A percentile compares a stretch with the other conserved stretches of the same genome.
Conservation (phyloP, 345 rosid species). For the Anacardium occidentale region DNA sequence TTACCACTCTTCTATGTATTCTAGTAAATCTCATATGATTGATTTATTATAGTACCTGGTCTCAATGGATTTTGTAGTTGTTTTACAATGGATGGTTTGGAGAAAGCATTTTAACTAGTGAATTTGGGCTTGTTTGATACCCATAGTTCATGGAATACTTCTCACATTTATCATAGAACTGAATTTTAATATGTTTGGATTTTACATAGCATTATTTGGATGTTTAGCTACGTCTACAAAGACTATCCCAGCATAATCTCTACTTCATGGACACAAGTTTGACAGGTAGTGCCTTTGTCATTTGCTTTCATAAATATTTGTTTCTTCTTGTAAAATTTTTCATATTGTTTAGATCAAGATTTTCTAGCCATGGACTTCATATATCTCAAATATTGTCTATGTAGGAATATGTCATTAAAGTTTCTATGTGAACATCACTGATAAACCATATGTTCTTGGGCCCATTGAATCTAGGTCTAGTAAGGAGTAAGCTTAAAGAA, state of each 20-base stretch:
- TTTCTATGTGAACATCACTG: too few relatives aligned
- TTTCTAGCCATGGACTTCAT: too few relatives aligned
- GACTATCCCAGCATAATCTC: conserved; percentile 96
- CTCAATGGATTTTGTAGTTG: conserved; percentile 53
- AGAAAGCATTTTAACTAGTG: too few relatives aligned
- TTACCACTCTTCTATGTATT: too few relatives aligned
- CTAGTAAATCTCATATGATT: conserved; percentile 1
- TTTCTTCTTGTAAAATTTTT: too few relatives aligned
- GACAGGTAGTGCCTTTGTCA: conserved; percentile 72
- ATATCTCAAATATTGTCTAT: too few relatives aligned
- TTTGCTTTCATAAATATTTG: too few relatives aligned
- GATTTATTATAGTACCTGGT: conserved; percentile 19
- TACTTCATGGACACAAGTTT: conserved; percentile 94
- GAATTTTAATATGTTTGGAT: conserved; percentile 93
- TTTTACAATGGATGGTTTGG: conserved; percentile 93
- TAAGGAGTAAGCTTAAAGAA: too few relatives aligned
- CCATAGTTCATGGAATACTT: conserved; percentile 96
- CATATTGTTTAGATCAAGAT: too few relatives aligned
- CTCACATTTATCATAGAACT: conserved; percentile 91
- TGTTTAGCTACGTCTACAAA: conserved; percentile 99
- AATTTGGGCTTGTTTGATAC: conserved; percentile 93
- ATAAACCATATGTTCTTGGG: too few relatives aligned
- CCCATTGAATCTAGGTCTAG: too few relatives aligned
- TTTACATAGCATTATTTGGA: conserved; percentile 95
- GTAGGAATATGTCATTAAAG: too few relatives aligned